Percentiles rank a stretch among this genome's conserved stretches.
These are phyloP conservation scores for Huntiella abstrusa DNA, from an alignment of 2,329 filamentous ascomycete species.

Conservation along the genomic window DNA sequence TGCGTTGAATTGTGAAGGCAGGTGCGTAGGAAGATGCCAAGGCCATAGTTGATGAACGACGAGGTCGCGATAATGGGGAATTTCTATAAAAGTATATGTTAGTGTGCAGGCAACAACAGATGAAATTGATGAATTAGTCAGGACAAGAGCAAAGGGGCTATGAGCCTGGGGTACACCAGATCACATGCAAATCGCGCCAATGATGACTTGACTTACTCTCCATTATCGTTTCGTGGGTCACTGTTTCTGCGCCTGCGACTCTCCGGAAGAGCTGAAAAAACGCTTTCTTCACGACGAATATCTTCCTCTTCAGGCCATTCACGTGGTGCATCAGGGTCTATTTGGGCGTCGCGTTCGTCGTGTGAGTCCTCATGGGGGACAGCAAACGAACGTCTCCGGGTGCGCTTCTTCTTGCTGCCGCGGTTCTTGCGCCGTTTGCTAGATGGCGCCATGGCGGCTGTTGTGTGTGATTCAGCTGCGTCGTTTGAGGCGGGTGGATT, in stretches of 20 bases:
- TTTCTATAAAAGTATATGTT: no score
- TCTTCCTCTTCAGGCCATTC: constrained; percentile 9
- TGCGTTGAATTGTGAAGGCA: constrained; percentile 17
- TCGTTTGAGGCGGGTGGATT: neutral
- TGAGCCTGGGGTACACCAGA: no score
- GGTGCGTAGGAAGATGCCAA: constrained; percentile 11
- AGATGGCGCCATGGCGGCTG: constrained; percentile 12
- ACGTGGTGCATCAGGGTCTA: constrained; percentile 2
- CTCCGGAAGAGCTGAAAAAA: constrained; percentile 6
- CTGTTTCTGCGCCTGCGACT: constrained; percentile 10
- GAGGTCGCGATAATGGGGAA: constrained; percentile 31
- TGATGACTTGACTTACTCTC: no score
- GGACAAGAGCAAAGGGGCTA: neutral
- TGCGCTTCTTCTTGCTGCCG: constrained; percentile 57
- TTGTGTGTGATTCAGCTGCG: neutral
- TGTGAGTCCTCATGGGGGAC: constrained; percentile 34
- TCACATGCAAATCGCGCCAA: no score
- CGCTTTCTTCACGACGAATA: constrained; percentile 8
- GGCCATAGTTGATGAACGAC: constrained; percentile 36
- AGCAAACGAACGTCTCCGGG: constrained; percentile 66
- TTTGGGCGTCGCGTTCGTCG: constrained; percentile 19
- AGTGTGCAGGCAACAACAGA: neutral
- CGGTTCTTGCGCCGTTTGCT: constrained; percentile 49
- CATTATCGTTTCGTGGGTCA: no score
- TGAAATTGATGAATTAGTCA: neutral